These are phyloP conservation scores for Talaromyces sp. DNA, from an alignment of 2,329 filamentous ascomycete genomes.

Conservation along the genomic window DNA sequence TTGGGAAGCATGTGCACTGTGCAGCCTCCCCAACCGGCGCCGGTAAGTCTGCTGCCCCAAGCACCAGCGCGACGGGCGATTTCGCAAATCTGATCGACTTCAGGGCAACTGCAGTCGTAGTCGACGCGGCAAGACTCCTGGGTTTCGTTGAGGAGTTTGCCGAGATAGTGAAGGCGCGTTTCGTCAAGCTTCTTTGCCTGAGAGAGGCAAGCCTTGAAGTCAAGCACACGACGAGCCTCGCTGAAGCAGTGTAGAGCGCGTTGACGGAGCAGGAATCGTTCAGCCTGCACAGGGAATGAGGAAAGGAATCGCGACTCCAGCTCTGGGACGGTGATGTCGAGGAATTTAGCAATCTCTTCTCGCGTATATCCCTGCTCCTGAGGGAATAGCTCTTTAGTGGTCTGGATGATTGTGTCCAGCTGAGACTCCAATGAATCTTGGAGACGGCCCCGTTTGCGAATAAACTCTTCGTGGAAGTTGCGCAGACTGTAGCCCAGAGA, in stretches of 20 bases:
- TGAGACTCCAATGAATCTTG: slow-evolving; percentile 58
- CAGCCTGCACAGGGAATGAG: slow-evolving; percentile 82
- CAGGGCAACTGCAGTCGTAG: slow-evolving; percentile 88
- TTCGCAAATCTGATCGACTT: slow-evolving; percentile 82
- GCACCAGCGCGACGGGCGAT: slow-evolving; percentile 75
- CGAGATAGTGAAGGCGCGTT: slow-evolving; percentile 68
- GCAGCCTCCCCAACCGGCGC: slow-evolving; percentile 95
- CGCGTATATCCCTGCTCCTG: slow-evolving; percentile 82
- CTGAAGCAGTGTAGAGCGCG: slow-evolving; percentile 86
- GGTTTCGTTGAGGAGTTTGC: slow-evolving; percentile 80
- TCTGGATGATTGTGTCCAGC: slow-evolving; percentile 65
- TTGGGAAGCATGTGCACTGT: slow-evolving; percentile 88
- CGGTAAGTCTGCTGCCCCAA: slow-evolving; percentile 81
- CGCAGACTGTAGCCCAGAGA: slow-evolving; percentile 79
- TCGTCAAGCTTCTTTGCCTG: slow-evolving; percentile 51
- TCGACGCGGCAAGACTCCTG: slow-evolving; percentile 81
- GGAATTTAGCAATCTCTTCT: slow-evolving; percentile 71
- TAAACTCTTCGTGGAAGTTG: slow-evolving; percentile 82
- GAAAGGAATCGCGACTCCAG: slow-evolving; percentile 77
- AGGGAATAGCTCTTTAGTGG: slow-evolving; percentile 67
- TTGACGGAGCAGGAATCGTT: slow-evolving; percentile 81
- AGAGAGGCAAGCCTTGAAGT: slow-evolving; percentile 74
- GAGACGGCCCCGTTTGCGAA: slow-evolving; percentile 48
- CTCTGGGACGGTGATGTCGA: slow-evolving; percentile 65
- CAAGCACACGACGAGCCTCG: slow-evolving; percentile 79